Evolutionary conservation across 345 rosid species (phyloP).

Genomic region (Lepidium didymum): DNA sequence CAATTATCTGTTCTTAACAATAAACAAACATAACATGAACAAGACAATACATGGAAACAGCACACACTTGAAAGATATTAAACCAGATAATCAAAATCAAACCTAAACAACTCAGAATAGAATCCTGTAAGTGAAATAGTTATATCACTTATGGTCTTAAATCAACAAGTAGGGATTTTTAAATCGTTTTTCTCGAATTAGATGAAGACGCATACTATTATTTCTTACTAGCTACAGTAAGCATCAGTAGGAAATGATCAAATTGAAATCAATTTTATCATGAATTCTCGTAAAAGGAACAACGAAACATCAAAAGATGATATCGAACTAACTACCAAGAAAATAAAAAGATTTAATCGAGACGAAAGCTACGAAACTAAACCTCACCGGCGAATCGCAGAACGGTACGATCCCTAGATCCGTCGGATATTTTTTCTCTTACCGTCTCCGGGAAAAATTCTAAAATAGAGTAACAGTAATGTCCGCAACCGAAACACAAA

Average conservation of each 20-base stretch:
- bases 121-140: too few relatives aligned
- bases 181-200: too few relatives aligned
- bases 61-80: background rate
- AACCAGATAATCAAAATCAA: background rate
- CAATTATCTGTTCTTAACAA: conserved; percentile 1
- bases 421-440: background rate
- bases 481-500: background rate
- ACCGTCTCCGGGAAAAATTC: conserved; percentile 1
- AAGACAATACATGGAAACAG: background rate
- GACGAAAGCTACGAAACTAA: background rate
- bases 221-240: background rate
- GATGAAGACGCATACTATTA: background rate
- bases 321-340: background rate
- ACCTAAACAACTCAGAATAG: background rate
- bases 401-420: conserved; percentile 1
- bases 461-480: background rate
- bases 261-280: background rate
- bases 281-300: background rate
- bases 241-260: background rate
- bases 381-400: conserved; percentile 20
- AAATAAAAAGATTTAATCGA: background rate
- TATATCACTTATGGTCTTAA: background rate
- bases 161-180: background rate
- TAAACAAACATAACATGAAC: background rate
- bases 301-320: background rate